These are phyloP conservation scores for Cucumis sativus DNA, from an alignment of 306 rosid species.

Conservation along the genomic window DNA sequence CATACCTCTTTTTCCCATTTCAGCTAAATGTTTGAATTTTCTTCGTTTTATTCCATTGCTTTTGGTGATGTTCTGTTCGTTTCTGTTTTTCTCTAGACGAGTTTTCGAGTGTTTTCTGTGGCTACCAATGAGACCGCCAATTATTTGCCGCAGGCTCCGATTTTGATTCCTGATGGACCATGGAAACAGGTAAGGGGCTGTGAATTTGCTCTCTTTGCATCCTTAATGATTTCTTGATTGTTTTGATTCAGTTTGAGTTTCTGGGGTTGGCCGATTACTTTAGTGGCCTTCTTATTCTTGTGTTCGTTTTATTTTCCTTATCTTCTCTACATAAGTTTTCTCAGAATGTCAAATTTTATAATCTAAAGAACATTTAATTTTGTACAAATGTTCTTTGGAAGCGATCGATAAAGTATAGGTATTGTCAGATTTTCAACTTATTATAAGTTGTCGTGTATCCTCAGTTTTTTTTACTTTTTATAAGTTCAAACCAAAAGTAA, in stretches of 20 bases:
- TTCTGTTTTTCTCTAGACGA: constrained; percentile 9
- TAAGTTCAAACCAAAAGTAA: background rate
- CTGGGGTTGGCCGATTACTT: background rate
- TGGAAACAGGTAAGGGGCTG: constrained; percentile 61
- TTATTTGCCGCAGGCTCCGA: constrained; percentile 70
- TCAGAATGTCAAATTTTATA: background rate
- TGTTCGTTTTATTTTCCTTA: background rate
- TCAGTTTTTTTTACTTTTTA: background rate
- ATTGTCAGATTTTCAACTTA: background rate
- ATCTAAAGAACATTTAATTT: background rate
- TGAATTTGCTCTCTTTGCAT: background rate
- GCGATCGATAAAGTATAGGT: background rate
- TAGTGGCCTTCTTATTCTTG: background rate
- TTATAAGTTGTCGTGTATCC: background rate
- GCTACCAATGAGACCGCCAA: constrained; percentile 22
- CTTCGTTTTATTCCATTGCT: background rate
- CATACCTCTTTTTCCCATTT: background rate
- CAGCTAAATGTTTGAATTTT: background rate
- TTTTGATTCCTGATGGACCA: constrained; percentile 78
- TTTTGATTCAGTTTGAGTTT: background rate
- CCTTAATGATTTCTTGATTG: background rate
- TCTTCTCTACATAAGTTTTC: background rate
- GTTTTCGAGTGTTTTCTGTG: constrained; percentile 20
- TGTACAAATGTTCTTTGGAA: background rate
- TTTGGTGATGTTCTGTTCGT: constrained; percentile 10